Evolutionary conservation across 352 stramenopile genomes (phyloP).

Genomic region (Aphanomyces cochlioides): DNA sequence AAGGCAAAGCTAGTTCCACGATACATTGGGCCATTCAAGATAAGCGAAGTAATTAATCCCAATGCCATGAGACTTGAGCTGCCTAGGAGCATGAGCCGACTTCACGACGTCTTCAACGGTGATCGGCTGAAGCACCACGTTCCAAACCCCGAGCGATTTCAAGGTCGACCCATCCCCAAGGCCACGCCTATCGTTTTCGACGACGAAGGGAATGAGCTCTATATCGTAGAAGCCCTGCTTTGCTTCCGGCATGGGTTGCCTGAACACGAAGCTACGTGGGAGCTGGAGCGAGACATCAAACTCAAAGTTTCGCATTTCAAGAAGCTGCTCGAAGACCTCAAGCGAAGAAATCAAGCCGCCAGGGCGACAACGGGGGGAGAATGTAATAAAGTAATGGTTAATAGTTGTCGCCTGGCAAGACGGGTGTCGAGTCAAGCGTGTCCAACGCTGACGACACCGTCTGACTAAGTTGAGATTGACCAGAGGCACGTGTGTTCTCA

Average conservation of each 20-base stretch:
- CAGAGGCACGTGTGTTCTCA: no score
- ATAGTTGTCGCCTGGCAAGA: no score
- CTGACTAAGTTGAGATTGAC: no score
- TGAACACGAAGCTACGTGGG: background rate
- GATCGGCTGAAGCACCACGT: background rate
- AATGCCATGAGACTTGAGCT: background rate
- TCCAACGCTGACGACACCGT: no score
- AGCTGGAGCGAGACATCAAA: background rate
- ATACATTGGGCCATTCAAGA: background rate
- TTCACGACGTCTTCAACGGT: background rate
- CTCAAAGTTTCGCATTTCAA: background rate
- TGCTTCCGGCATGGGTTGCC: background rate
- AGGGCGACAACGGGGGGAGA: background rate
- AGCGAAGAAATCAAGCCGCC: background rate
- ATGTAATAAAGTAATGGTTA: background rate
- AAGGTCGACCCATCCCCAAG: background rate
- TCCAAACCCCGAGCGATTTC: background rate
- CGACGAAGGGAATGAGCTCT: background rate
- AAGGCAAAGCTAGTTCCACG: background rate
- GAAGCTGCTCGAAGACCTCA: background rate
- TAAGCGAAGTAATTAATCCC: background rate
- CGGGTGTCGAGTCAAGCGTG: no score
- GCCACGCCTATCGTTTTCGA: background rate
- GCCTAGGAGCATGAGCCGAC: background rate
- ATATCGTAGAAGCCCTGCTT: background rate